Conservation (phyloP, 179 eudicot species). For the Amaranthus tricolor region DNA sequence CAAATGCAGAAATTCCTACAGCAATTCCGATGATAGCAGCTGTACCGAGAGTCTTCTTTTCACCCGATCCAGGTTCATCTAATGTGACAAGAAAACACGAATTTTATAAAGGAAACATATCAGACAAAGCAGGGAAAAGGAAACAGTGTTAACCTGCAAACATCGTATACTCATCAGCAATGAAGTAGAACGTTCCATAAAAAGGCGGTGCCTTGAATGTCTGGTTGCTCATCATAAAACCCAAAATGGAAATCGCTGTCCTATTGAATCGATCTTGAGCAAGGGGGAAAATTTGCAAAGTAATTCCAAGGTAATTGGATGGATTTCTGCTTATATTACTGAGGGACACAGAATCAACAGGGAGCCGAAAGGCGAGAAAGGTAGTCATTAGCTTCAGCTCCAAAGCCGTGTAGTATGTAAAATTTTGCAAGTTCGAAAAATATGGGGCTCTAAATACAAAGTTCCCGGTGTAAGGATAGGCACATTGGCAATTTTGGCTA, state of each 20-base stretch:
- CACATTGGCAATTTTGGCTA: conserved; percentile 69
- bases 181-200: conserved; percentile 59
- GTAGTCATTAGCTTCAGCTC: conserved; percentile 32
- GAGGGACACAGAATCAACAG: conserved; percentile 65
- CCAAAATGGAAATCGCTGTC: conserved; percentile 42
- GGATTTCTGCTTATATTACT: conserved; percentile 42
- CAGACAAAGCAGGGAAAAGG: not conserved
- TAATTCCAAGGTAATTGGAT: conserved; percentile 40
- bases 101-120: not conserved
- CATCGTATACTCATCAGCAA: conserved; percentile 27
- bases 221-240: conserved; percentile 53
- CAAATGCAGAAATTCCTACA: conserved; percentile 42
- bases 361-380: conserved; percentile 28
- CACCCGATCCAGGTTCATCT: conserved; percentile 15
- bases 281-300: conserved; percentile 50
- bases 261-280: conserved; percentile 45
- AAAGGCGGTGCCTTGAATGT: conserved; percentile 45
- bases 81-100: not conserved
- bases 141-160: conserved; percentile 40
- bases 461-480: conserved; percentile 54
- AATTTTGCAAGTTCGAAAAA: conserved; percentile 48
- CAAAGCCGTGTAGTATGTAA: conserved; percentile 35
- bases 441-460: conserved; percentile 51
- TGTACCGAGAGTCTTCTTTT: conserved; percentile 20
- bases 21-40: conserved; percentile 46